Conservation (phyloP, 2,329 filamentous ascomycete species). For the Lecanicillium sp. region DNA sequence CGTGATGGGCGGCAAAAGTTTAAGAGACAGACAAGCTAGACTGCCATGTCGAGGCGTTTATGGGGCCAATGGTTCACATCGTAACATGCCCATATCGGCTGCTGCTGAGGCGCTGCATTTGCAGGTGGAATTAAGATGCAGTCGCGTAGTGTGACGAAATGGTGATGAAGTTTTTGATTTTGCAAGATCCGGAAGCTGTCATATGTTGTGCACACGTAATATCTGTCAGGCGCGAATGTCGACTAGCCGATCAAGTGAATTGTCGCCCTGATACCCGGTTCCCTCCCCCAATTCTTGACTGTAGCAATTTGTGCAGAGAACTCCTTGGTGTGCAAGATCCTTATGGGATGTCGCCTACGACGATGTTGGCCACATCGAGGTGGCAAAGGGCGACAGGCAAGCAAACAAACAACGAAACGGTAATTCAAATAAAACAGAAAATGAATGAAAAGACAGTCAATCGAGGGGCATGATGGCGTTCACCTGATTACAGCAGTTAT, state of each 20-base stretch:
- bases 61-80: constrained; percentile 24
- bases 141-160: constrained; percentile 25
- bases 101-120: constrained; percentile 23
- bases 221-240: constrained; percentile 14
- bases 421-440: constrained; percentile 14
- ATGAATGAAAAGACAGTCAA: constrained; percentile 15
- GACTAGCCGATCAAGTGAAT: constrained; percentile 21
- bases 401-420: too few relatives aligned
- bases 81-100: constrained; percentile 23
- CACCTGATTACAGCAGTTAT: too few relatives aligned
- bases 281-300: constrained; percentile 21
- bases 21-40: too few relatives aligned
- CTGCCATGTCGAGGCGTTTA: constrained; percentile 6
- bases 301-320: constrained; percentile 28
- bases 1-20: too few relatives aligned
- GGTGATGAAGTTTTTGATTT: constrained; percentile 30
- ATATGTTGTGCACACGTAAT: constrained; percentile 28
- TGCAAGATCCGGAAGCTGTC: constrained; percentile 31
- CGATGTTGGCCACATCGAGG: constrained; percentile 1
- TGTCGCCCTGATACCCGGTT: constrained; percentile 12
- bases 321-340: constrained; percentile 25
- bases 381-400: background rate
- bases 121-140: constrained; percentile 27
- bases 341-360: constrained; percentile 14
- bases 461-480: background rate